Evolutionary conservation across 306 rosid species (phyloP), one percentile per base, ranked within the genome.

Genomic region (Sicyos baderoa): DNA sequence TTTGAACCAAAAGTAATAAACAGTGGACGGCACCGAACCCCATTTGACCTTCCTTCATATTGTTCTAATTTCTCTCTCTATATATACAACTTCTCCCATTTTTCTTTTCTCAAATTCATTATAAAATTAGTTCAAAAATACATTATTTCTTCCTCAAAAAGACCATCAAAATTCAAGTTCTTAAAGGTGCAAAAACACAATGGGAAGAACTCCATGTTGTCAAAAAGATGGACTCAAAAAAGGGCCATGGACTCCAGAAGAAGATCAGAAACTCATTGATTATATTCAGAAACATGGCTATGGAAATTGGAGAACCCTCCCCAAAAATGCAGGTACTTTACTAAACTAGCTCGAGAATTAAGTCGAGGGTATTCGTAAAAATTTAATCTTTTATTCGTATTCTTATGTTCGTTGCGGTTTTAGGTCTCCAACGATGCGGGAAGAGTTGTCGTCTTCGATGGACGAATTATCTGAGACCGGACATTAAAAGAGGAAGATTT

Each of bases 221-320:
- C 57, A 72, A 0, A 72, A 72, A 53, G 52, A 56, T 15, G 75
- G n/a, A n/a, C n/a, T n/a, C n/a, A n/a, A n/a, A n/a, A n/a, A n/a
- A 29, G 76, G 76, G 9, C 76, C 76, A 7, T 72, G 76, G 76
- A 72, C 70, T 48, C 69, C 75, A 3, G 75, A 72, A n/a, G 76
- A 72, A 72, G 76, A 72, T 60, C 76, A 58, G 22, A 72, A 72
- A 37, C 56, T 72, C 0, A 29, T 60, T 17, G 76, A 59, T 48
- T 72, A 59, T 18, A 72, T 60, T 48, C 70, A 72, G 22, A 72
- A 72, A 58, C 76, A 72, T 72, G 76, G 70, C 49, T 48, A 47
- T 60, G 76, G 76, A 58, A 72, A 59, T 3, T 72, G 76, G 76
- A 63, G 76, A 44, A 58, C 50, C 15, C 76, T 72, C 29, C 76